Evolutionary conservation across 768 basidiomycete species (phyloP).

Genomic region (Glaciozyma antarctica): DNA sequence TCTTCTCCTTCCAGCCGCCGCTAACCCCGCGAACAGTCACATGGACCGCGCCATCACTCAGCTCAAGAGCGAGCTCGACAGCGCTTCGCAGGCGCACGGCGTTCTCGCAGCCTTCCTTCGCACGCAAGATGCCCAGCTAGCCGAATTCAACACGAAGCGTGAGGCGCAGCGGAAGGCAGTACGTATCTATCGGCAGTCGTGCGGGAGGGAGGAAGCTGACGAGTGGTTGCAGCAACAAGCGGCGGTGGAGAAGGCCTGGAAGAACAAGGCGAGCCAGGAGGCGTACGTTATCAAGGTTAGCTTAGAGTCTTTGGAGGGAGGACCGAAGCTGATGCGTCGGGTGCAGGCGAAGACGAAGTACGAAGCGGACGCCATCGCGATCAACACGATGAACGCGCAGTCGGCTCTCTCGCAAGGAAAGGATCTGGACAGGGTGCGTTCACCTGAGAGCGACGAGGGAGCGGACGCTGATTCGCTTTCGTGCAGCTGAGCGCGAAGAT

Average conservation of each 20-base stretch:
- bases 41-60: conserved; percentile 57
- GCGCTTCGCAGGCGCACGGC: conserved; percentile 62
- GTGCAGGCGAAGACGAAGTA: conserved; percentile 74
- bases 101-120: conserved; percentile 66
- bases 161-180: conserved; percentile 62
- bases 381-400: conserved; percentile 90
- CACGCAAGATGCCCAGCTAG: conserved; percentile 57
- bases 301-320: background rate
- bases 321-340: background rate
- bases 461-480: background rate
- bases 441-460: background rate
- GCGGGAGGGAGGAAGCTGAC: conserved; percentile 1
- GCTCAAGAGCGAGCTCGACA: conserved; percentile 70
- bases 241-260: conserved; percentile 79
- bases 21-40: conserved; percentile 11
- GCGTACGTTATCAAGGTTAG: conserved; percentile 62
- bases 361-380: conserved; percentile 79
- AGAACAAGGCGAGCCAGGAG: conserved; percentile 78
- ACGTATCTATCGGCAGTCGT: background rate
- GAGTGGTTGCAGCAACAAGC: conserved; percentile 45
- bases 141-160: conserved; percentile 56
- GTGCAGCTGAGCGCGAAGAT: conserved; percentile 53
- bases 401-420: conserved; percentile 81
- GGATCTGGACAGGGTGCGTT: conserved; percentile 75
- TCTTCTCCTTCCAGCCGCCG: too few species aligned